These are phyloP conservation scores for Microcyclosporella mali DNA, from an alignment of 2,329 filamentous ascomycete species.

Conservation along the genomic window DNA sequence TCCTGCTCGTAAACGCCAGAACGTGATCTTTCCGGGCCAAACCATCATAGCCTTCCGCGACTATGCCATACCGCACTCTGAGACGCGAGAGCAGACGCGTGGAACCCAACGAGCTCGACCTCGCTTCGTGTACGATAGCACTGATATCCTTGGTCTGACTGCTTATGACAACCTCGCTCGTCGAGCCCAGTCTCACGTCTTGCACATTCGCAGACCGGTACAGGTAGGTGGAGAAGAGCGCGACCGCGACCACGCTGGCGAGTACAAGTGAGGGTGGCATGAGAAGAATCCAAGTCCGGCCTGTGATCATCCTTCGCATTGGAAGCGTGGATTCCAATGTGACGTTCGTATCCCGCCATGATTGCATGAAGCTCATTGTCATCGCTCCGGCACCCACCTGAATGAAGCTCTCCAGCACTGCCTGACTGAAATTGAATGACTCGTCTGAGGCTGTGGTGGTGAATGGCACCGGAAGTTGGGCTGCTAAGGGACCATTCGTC, in stretches of 20 bases:
- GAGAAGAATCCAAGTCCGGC: not conserved
- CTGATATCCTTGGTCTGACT: not conserved
- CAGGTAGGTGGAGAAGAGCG: not conserved
- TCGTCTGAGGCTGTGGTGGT: not conserved
- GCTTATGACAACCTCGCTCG: slow-evolving; percentile 1
- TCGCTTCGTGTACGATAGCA: not conserved
- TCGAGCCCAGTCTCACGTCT: not conserved
- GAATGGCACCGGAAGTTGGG: not conserved
- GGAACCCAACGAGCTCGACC: not conserved
- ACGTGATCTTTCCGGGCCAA: not conserved
- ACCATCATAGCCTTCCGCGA: not conserved
- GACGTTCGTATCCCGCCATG: not conserved
- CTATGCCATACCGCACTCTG: not conserved
- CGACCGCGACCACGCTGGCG: not conserved
- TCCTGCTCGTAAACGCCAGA: too few species aligned
- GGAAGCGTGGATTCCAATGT: not conserved
- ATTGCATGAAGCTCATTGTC: not conserved
- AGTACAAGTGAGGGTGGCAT: not conserved
- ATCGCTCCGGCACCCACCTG: not conserved
- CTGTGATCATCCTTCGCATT: not conserved
- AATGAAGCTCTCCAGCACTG: not conserved
- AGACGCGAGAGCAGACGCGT: not conserved
- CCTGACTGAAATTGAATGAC: not conserved
- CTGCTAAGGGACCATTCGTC: not conserved
- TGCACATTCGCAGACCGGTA: not conserved